Conservation (phyloP, 306 rosid genomes). For the Senna siamea region DNA sequence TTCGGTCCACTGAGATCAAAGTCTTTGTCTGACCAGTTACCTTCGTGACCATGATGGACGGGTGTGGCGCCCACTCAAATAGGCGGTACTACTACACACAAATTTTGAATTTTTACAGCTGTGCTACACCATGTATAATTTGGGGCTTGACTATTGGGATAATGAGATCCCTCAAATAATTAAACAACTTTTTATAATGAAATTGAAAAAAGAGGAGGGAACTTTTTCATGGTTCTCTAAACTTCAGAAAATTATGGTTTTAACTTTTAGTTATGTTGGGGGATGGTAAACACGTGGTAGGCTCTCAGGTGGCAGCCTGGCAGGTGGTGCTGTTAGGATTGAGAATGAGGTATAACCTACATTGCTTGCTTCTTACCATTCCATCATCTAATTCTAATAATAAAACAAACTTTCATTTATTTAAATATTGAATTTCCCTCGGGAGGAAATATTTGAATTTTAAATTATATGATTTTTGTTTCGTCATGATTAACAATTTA, state of each 20-base stretch:
- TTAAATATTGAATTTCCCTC: not conserved
- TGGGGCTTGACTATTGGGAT: no score
- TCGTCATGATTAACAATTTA: no score
- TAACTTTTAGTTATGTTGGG: no score
- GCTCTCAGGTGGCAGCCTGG: not conserved
- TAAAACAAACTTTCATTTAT: not conserved
- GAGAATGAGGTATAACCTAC: not conserved
- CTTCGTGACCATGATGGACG: no score
- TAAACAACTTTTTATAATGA: no score
- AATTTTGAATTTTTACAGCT: not conserved
- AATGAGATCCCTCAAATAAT: no score
- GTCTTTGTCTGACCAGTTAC: no score
- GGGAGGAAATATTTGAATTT: constrained; percentile 11
- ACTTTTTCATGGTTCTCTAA: no score
- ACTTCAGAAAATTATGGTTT: no score
- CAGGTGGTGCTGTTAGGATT: not conserved
- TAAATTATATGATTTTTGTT: no score
- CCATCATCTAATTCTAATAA: not conserved
- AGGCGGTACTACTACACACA: not conserved
- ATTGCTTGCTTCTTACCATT: not conserved
- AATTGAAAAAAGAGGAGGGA: no score
- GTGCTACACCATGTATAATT: no score
- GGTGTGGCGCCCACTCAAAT: not conserved
- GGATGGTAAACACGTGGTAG: not conserved
- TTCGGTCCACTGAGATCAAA: not conserved